These are phyloP conservation scores for Vigna angularis DNA, from an alignment of 306 rosid genomes.

Conservation along the genomic window DNA sequence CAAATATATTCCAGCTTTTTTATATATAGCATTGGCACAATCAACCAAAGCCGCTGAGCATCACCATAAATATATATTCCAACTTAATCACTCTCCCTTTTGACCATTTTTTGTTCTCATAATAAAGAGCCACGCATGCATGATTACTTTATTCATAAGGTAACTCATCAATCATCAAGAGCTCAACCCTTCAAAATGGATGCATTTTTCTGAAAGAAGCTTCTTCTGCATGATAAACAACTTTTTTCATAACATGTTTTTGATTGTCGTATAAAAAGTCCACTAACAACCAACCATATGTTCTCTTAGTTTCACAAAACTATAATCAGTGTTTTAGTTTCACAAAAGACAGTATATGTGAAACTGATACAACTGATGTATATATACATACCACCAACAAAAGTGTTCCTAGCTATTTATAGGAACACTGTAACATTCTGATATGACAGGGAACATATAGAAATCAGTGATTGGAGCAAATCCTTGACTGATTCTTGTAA, in stretches of 20 bases:
- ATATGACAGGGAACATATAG: not conserved
- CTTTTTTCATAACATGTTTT: conserved; percentile 7
- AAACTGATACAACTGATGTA: not conserved
- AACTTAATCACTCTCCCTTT: conserved; percentile 46
- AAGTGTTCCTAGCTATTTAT: not conserved
- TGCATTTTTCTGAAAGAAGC: conserved; percentile 41
- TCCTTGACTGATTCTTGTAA: not conserved
- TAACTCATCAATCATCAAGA: conserved; percentile 52
- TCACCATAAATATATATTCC: conserved; percentile 47
- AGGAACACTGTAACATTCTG: not conserved
- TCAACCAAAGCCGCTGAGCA: conserved; percentile 43
- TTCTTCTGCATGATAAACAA: conserved; percentile 34
- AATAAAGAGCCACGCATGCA: conserved; percentile 37
- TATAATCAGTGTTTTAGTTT: not conserved
- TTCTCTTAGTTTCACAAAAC: no score
- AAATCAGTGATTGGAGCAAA: not conserved
- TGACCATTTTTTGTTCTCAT: conserved; percentile 42
- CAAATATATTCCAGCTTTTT: conserved; percentile 49
- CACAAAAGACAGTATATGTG: not conserved
- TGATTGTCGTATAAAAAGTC: not conserved
- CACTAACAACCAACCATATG: no score
- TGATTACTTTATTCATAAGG: conserved; percentile 46
- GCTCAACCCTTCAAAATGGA: conserved; percentile 47
- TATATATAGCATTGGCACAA: conserved; percentile 20
- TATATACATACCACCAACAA: not conserved